Evolutionary conservation across 441 rosid species (phyloP), one percentile per base, ranked within the genome.

Genomic region (Cnidoscolus chayamansa): DNA sequence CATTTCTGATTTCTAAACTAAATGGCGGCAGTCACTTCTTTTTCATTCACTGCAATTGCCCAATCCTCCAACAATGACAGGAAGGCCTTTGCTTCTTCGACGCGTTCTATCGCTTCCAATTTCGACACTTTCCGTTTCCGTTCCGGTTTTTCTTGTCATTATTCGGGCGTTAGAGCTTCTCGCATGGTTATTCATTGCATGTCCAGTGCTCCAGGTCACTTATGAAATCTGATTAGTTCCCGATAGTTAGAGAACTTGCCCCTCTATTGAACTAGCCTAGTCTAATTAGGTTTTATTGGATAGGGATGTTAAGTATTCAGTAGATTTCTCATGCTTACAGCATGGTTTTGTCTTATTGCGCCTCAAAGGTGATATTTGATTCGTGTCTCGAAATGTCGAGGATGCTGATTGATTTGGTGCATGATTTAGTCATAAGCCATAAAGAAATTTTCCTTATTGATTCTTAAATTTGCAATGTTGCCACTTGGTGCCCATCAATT

Each of bases 11-110:
- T 10, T 43, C 10, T 48, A n/a, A 12, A 19, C 25, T 15, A 2
- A 68, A 88, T 90, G 96, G 97, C 97, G 72, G 80, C 94, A n/a
- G 84, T 91, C 59, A 77, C 89, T 78, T 87, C 90, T 10, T 78
- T 91, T 35, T 89, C 93, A 15, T 86, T 91, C 72, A 72, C 93
- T 54, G 85, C 94, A 10, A 72, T 91, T 9, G 83, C 81, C 40
- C 90, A 83, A 55, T 74, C 92, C 31, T 67, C 78, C 20, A 48
- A 66, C n/a, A 25, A 25, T 25, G 70, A 64, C 0, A 81, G 84
- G 70, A 82, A 79, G 72, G 37, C 81, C 73, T 80, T 69, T 13
- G 73, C 79, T 72, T 48, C 83, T 4, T 65, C 83, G 63, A 67
- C 81, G 55, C 85, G 83, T 64, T 63, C 76, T 67, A 72, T 72